Evolutionary conservation across 1,284 basidiomycete genomes (phyloP), one percentile per base, ranked within the genome.

Genomic region (Malassezia obtusa): DNA sequence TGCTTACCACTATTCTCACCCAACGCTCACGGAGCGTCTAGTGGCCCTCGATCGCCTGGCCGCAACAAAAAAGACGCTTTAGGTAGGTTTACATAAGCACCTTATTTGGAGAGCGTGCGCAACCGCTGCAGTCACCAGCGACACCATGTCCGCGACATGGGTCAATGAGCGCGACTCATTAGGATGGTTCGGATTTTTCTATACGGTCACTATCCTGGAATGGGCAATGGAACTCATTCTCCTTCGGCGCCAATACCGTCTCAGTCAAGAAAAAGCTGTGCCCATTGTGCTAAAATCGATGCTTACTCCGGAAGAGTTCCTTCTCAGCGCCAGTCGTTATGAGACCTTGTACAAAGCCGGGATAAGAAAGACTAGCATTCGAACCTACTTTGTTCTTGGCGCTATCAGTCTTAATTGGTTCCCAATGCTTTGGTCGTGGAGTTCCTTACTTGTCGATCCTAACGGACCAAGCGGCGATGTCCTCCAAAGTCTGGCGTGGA

Each of bases 1-100:
- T 15, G 69, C 68, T 10, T 70, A 68, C 40, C 67, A 71, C 49
- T 63, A 73, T 49, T 65, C 62, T 14, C 71, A 73, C 36, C 71
- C 71, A 3, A 69, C 68, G 3, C 51, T 73, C 10, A 57, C 63
- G 5, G 70, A 73, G 59, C 58, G 70, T 11, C 60, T 71, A 12
- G 57, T 60, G 12, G 64, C 64, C 26, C 49, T 67, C 39, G 52
- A 60, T 33, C 25, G 38, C 19, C 6, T 38, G 11, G 36, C 28
- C 12, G 24, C 22, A 14, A 21, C 26, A 21, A 48, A 40, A 19
- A 32, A 35, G 24, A 26, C 22, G 22, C 40, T 25, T 15, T 43
- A 43, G 40, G 19, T 15, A 41, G 7, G 15, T 41, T 36, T 36
- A 36, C n/a, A 36, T 36, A 36, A 36, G 35, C n/a, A n/a, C n/a